These are phyloP conservation scores for Hapsidospora chrysogenum DNA, from an alignment of 495 filamentous ascomycete genomes.

Conservation along the genomic window DNA sequence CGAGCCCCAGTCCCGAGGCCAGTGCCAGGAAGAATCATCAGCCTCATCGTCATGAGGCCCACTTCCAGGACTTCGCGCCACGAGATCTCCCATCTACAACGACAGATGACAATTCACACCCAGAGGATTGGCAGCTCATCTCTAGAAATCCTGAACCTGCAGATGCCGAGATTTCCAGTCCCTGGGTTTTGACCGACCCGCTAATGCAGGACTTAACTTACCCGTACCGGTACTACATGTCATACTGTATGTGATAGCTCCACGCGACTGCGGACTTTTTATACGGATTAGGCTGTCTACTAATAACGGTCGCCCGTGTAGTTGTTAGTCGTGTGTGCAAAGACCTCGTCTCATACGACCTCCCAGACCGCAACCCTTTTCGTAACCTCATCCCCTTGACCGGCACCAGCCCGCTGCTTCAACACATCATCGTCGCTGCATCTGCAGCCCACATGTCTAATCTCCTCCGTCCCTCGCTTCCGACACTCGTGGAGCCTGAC, in stretches of 20 bases:
- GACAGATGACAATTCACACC: no score
- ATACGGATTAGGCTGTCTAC: background rate
- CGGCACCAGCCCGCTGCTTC: conserved; percentile 22
- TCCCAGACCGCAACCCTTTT: conserved; percentile 29
- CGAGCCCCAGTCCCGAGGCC: background rate
- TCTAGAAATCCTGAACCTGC: no score
- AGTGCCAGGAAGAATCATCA: background rate
- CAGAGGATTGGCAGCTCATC: background rate
- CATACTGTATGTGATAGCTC: background rate
- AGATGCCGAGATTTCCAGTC: background rate
- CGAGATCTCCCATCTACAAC: background rate
- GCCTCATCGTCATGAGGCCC: background rate
- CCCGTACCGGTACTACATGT: conserved; percentile 4
- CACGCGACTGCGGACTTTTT: background rate
- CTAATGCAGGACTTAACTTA: conserved; percentile 2
- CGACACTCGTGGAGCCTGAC: conserved; percentile 7
- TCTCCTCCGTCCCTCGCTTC: conserved; percentile 9
- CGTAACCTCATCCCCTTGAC: conserved; percentile 30
- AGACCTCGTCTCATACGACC: conserved; percentile 34
- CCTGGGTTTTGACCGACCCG: background rate
- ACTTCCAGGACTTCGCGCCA: background rate
- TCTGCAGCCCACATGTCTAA: conserved; percentile 36
- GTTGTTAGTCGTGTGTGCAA: conserved; percentile 33
- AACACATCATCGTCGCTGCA: conserved; percentile 33
- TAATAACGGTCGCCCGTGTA: conserved; percentile 6